Percentiles rank a stretch among this genome's conserved stretches.
Conservation (phyloP, 2,329 filamentous ascomycete genomes). For the Xylariaceae sp. region DNA sequence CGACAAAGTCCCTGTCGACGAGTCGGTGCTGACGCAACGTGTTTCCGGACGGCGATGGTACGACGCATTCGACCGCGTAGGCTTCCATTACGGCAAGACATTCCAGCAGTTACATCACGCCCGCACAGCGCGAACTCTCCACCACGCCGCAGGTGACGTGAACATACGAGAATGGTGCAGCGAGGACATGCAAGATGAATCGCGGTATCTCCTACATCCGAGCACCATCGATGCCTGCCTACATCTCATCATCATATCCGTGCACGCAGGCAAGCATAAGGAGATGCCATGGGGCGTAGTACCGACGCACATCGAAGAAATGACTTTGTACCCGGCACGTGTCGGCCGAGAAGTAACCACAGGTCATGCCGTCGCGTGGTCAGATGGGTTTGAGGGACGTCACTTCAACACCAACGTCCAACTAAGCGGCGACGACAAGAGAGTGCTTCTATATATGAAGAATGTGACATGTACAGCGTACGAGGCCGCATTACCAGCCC, state of each 20-base stretch:
- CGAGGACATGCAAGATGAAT: slow-evolving; percentile 32
- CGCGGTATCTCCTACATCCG: slow-evolving; percentile 39
- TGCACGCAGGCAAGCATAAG: slow-evolving; percentile 29
- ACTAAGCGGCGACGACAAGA: slow-evolving; percentile 3
- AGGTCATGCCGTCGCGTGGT: slow-evolving; percentile 24
- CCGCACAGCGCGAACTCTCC: slow-evolving; percentile 25
- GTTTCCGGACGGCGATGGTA: slow-evolving; percentile 32
- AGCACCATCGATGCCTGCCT: slow-evolving; percentile 37
- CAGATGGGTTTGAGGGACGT: slow-evolving; percentile 16
- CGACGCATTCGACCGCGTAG: slow-evolving; percentile 34
- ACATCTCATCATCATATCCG: slow-evolving; percentile 34
- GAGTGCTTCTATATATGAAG: slow-evolving; percentile 14
- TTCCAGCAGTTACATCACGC: slow-evolving; percentile 35
- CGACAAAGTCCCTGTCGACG: slow-evolving; percentile 6
- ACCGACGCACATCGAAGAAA: slow-evolving; percentile 23
- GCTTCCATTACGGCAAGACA: slow-evolving; percentile 37
- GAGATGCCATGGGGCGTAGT: slow-evolving; percentile 33
- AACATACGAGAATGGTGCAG: slow-evolving; percentile 12
- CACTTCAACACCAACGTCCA: slow-evolving; percentile 17
- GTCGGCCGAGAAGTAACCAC: neutral
- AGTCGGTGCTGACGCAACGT: slow-evolving; percentile 23
- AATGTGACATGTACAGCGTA: slow-evolving; percentile 13
- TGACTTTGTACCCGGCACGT: slow-evolving; percentile 4
- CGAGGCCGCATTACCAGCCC: slow-evolving; percentile 15
- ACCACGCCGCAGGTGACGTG: slow-evolving; percentile 14